Conservation (phyloP, 257 asterid genomes). For the Fraxinus excelsior region DNA sequence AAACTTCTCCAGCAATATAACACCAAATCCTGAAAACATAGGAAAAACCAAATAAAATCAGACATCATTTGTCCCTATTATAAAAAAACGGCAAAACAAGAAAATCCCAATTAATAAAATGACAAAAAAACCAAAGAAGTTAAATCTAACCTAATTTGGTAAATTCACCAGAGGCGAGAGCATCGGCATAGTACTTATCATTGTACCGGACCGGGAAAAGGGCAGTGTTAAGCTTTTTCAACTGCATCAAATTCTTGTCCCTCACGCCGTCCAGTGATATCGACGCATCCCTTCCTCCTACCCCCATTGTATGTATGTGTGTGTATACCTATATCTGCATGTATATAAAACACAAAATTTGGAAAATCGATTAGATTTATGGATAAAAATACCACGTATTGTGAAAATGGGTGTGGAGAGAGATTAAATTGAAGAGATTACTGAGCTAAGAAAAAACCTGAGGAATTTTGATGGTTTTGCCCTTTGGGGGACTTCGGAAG, state of each 20-base stretch:
- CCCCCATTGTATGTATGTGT: conserved; percentile 46
- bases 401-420: background rate
- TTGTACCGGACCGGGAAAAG: conserved; percentile 89
- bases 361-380: background rate
- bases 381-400: background rate
- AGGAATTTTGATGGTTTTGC: background rate
- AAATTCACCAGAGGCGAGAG: conserved; percentile 83
- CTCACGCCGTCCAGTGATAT: conserved; percentile 79
- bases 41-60: background rate
- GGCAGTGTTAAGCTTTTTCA: conserved; percentile 83
- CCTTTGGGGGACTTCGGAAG: background rate
- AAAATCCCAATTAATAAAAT: background rate
- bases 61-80: background rate
- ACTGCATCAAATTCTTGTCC: conserved; percentile 95
- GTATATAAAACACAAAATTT: background rate
- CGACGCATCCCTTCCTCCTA: conserved; percentile 59
- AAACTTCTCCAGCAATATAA: background rate
- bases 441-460: background rate
- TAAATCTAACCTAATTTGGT: conserved; percentile 71
- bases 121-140: conserved; percentile 1
- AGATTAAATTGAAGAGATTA: background rate
- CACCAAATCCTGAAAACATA: background rate
- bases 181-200: conserved; percentile 88
- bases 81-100: no score
- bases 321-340: conserved; percentile 18